Conservation (phyloP, 1,284 basidiomycete species). For the Xerocomus nothofagi region DNA sequence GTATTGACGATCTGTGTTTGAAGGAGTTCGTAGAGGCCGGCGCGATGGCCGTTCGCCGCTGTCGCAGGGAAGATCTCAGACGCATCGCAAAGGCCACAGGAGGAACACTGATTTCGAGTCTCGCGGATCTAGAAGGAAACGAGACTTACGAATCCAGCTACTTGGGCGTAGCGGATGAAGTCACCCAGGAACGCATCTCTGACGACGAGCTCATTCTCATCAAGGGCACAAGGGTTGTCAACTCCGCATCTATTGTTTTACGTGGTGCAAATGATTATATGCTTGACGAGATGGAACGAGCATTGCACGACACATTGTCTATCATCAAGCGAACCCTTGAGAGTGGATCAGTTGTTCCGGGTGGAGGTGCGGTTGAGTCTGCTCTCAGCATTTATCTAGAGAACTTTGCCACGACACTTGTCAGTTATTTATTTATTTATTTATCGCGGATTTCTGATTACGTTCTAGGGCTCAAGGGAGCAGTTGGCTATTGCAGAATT, state of each 20-base stretch:
- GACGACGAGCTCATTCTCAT: conserved; percentile 98
- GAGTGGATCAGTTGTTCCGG: conserved; percentile 94
- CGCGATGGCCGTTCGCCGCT: conserved; percentile 97
- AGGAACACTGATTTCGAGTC: conserved; percentile 88
- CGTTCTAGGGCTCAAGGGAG: conserved; percentile 86
- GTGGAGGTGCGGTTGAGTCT: conserved; percentile 97
- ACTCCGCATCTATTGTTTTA: conserved; percentile 89
- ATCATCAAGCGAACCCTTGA: conserved; percentile 98
- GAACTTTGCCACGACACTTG: conserved; percentile 97
- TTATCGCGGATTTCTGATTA: conserved; percentile 11
- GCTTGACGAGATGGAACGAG: conserved; percentile 99
- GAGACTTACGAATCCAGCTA: conserved; percentile 94
- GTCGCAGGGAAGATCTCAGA: conserved; percentile 96
- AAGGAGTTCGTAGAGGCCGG: conserved; percentile 99
- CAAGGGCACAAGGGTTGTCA: conserved; percentile 97
- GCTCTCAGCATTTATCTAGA: conserved; percentile 97
- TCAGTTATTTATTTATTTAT: conserved; percentile 43
- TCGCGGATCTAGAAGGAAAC: conserved; percentile 97
- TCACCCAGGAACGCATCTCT: conserved; percentile 95
- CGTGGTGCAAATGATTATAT: conserved; percentile 99
- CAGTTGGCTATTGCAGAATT: conserved; percentile 99
- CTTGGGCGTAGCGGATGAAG: conserved; percentile 92
- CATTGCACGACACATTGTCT: conserved; percentile 92
- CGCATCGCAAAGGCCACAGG: conserved; percentile 98
- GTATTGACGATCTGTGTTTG: conserved; percentile 96